These are phyloP conservation scores for Avena atlantica DNA, from an alignment of 176 grass and related monocot genomes.

Conservation along the genomic window DNA sequence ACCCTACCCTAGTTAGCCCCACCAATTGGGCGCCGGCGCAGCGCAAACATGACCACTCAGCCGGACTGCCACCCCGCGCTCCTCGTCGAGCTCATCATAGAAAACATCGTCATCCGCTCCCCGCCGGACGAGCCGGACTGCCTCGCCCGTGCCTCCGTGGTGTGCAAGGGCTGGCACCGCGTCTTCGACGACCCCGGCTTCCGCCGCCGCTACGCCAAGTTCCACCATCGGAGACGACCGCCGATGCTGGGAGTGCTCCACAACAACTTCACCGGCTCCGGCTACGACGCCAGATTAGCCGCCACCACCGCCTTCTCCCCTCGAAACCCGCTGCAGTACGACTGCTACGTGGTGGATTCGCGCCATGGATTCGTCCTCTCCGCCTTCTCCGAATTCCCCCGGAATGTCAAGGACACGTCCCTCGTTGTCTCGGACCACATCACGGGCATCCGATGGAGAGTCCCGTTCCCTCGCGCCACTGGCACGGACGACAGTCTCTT, in stretches of 20 bases:
- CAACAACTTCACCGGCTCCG: neutral
- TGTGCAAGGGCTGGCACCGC: too few species aligned
- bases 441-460: neutral
- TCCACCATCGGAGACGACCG: neutral
- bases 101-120: neutral
- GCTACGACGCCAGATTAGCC: neutral
- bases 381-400: too few species aligned
- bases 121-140: neutral
- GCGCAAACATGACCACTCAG: neutral
- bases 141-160: too few species aligned
- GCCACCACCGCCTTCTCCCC: neutral
- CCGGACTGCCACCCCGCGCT: neutral
- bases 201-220: too few species aligned
- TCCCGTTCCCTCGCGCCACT: neutral
- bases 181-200: too few species aligned
- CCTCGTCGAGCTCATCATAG: neutral
- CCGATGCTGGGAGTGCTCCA: neutral
- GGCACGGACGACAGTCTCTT: neutral
- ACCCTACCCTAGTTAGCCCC: too few species aligned
- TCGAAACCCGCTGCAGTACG: neutral
- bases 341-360: neutral
- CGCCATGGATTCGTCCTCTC: neutral
- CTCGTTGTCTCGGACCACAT: neutral
- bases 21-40: neutral
- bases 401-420: neutral